Base-by-base conservation (phyloP, 257 asterid genomes). In the Nemophila menziesii region DNA sequence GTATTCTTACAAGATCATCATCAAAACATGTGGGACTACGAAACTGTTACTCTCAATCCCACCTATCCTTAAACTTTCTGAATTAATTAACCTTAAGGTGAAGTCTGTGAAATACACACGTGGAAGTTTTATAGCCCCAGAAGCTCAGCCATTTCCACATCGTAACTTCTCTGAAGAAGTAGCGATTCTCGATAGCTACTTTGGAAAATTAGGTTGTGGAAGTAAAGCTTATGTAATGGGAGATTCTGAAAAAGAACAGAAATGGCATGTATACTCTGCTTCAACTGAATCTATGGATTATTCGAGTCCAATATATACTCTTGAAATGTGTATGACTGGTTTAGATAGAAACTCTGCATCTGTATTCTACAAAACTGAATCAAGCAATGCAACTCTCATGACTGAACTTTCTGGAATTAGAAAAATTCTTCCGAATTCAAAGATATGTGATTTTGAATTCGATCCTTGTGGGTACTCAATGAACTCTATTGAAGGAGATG, bases 381-480 rank as follows among this genome's bases (percentile, higher is more conserved):
- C 78, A 1, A 65, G 77, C 48, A 68, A 71, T 0, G 87, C 85
- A 0, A 55, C 65, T 4, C 45, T 33, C 21, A 85, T 85, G 93
- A 85, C 93, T 17, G 68, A 71, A 45, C 54, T 37, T 5, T 85
- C 93, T 12, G 92, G 93, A 55, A 84, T 84, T 22, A 51, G 78
- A 52, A 62, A 70, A 16, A 84, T 80, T 49, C 87, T 84, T 22
- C 95, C 87, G 0, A 61, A 69, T 14, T 77, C 93, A 0, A 61
- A 68, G 14, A 84, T 80, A 20, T 84, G 92, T 4, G 92, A 84
- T 40, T 84, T 80, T 4, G 93, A 84, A 4, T 84, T 84, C 1
- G 93, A 84, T 1, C 95, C 93, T 0, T 84, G 95, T 24, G 95
- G 95, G 2, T 84, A 84, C 69, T 84, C 95, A 4, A 84, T 84